Evolutionary conservation across 805 yeast species (phyloP), one percentile per base, ranked within the genome.

Genomic region (Lachancea fermentati): DNA sequence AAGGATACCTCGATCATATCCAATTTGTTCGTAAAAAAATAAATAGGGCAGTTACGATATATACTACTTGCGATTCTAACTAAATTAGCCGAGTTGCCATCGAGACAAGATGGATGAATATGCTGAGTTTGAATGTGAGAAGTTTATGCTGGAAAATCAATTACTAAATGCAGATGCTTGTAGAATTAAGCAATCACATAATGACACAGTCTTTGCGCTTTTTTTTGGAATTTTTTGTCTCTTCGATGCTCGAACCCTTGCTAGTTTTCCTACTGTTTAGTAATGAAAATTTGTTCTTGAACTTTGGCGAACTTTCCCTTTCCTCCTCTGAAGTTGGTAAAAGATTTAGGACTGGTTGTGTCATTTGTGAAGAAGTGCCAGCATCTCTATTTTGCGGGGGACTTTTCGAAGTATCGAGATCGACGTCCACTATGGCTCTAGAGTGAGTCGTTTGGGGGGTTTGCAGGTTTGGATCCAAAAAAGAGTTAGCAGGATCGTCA

Each of bases 131-230:
- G n/a, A n/a, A n/a, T n/a, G n/a, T n/a, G n/a, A n/a, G n/a, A n/a
- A n/a, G n/a, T n/a, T n/a, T n/a, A n/a, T n/a, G n/a, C n/a, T n/a
- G n/a, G n/a, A n/a, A n/a, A n/a, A n/a, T n/a, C n/a, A n/a, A n/a
- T n/a, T n/a, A n/a, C n/a, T n/a, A n/a, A n/a, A n/a, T n/a, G n/a
- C n/a, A n/a, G n/a, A n/a, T n/a, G n/a, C n/a, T n/a, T n/a, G n/a
- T n/a, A n/a, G n/a, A n/a, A n/a, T n/a, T n/a, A n/a, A n/a, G n/a
- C n/a, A n/a, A n/a, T 41, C 37, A 51, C 56, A 52, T 52, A 24
- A 52, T 32, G 12, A 45, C 39, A 32, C 54, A 50, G 19, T 49
- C 46, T 22, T 50, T 48, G 17, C 42, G 43, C 24, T 28, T 34
- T 30, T 45, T 49, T 18, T 39, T 36, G 17, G 32, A 24, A 9